A percentile compares a stretch with the other conserved stretches of the same genome.
These are phyloP conservation scores for Colletotrichum phormii DNA, from an alignment of 2,329 filamentous ascomycete genomes.

Conservation along the genomic window DNA sequence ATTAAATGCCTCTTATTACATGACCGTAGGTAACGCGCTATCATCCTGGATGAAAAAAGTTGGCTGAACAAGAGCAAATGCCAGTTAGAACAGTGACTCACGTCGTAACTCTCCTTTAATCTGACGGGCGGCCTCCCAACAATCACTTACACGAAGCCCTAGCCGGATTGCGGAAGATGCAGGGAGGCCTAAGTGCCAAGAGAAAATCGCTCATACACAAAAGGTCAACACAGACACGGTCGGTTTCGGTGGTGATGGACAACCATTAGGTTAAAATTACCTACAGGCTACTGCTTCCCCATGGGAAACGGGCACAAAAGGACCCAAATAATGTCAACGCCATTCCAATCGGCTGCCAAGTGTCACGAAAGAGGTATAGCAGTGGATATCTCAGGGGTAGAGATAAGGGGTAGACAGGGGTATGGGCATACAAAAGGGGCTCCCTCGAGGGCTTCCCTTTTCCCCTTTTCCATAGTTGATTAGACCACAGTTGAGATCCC, in stretches of 20 bases:
- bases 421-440: too few relatives aligned
- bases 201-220: constrained; percentile 32
- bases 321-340: not conserved
- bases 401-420: too few relatives aligned
- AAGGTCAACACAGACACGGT: not conserved
- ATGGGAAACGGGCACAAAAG: not conserved
- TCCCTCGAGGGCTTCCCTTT: too few relatives aligned
- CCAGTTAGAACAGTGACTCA: not conserved
- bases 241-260: not conserved
- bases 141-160: not conserved
- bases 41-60: too few relatives aligned
- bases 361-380: too few relatives aligned
- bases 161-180: not conserved
- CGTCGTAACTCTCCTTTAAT: too few relatives aligned
- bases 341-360: constrained; percentile 16
- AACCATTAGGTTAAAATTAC: constrained; percentile 30
- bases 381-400: too few relatives aligned
- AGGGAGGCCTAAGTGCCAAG: constrained; percentile 11
- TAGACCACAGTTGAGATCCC: too few relatives aligned
- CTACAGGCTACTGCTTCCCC: constrained; percentile 4
- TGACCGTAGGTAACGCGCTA: too few relatives aligned
- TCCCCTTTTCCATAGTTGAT: too few relatives aligned
- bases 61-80: not conserved
- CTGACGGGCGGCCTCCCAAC: not conserved
- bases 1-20: too few relatives aligned